Conservation (phyloP, 1,139 yeast genomes). For the Protomyces macrosporus region DNA sequence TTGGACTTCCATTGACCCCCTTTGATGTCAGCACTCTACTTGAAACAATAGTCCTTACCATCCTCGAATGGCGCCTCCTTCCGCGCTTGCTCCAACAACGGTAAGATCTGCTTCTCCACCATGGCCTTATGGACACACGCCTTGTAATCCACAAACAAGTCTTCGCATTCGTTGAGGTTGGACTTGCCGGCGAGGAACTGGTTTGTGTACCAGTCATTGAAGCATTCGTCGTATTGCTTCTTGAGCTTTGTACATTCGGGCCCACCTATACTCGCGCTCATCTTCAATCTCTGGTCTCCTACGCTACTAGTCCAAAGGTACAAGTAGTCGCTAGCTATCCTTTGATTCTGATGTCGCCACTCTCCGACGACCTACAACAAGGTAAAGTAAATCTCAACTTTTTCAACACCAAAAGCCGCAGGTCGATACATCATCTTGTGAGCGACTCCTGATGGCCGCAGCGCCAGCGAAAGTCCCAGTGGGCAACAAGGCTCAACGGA, state of each 20-base stretch:
- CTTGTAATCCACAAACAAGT: conserved; percentile 27
- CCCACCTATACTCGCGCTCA: conserved; percentile 27
- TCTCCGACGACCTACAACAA: no score
- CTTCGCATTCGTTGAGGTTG: conserved; percentile 27
- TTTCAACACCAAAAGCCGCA: no score
- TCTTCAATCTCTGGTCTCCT: no score
- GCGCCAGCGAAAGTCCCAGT: no score
- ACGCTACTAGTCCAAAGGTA: no score
- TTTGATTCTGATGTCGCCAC: no score
- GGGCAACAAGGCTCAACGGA: not conserved
- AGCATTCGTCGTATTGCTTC: conserved; percentile 29
- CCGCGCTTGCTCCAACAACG: conserved; percentile 27
- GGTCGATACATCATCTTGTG: no score
- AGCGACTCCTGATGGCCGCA: no score
- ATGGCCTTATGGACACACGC: conserved; percentile 27
- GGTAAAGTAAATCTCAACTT: no score
- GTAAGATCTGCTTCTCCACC: conserved; percentile 22
- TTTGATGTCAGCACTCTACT: not conserved
- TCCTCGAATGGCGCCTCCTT: conserved; percentile 25
- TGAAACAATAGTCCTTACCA: not conserved
- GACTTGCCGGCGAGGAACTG: conserved; percentile 28
- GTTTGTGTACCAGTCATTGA: conserved; percentile 30
- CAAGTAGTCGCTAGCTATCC: no score
- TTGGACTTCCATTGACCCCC: not conserved
- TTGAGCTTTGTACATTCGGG: conserved; percentile 28